phyloP scores from a whole-genome alignment of 306 rosid genomes.

The Erythrophleum fordii region DNA sequence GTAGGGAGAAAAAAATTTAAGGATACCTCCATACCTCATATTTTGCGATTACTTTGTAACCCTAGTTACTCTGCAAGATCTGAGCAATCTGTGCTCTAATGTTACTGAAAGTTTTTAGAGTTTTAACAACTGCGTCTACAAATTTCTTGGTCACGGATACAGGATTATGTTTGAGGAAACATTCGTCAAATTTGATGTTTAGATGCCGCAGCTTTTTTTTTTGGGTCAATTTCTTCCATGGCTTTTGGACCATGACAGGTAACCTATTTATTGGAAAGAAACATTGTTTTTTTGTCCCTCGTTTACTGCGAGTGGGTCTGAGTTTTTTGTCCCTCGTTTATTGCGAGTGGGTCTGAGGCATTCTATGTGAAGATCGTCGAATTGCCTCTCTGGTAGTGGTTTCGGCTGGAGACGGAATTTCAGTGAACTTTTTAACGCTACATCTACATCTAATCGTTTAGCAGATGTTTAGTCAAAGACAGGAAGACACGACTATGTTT shows the following conservation, averaged over 20 bases:
- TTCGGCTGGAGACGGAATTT: too few relatives aligned
- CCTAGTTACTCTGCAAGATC: not conserved
- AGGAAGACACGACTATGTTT: too few relatives aligned
- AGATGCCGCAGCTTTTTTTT: not conserved
- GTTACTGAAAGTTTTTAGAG: not conserved
- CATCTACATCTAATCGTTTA: too few relatives aligned
- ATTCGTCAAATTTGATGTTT: not conserved
- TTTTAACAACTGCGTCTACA: not conserved
- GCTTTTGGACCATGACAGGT: not conserved
- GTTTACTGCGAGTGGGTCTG: too few relatives aligned
- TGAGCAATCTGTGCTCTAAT: not conserved
- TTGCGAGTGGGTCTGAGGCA: too few relatives aligned
- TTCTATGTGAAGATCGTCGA: too few relatives aligned
- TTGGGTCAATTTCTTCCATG: not conserved
- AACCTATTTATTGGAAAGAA: not conserved
- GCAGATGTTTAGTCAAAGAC: too few relatives aligned
- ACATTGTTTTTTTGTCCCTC: not conserved
- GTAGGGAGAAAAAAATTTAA: not conserved
- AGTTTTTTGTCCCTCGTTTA: too few relatives aligned
- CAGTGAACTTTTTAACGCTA: too few relatives aligned
- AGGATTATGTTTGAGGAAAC: not conserved
- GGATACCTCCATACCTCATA: not conserved
- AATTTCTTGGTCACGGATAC: not conserved
- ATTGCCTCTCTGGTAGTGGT: too few relatives aligned
- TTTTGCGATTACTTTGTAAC: slow-evolving; percentile 25